Percentiles rank a stretch among this genome's conserved stretches.
Conservation (phyloP, 176 grass and related monocot genomes). For the Melocanna baccifera region DNA sequence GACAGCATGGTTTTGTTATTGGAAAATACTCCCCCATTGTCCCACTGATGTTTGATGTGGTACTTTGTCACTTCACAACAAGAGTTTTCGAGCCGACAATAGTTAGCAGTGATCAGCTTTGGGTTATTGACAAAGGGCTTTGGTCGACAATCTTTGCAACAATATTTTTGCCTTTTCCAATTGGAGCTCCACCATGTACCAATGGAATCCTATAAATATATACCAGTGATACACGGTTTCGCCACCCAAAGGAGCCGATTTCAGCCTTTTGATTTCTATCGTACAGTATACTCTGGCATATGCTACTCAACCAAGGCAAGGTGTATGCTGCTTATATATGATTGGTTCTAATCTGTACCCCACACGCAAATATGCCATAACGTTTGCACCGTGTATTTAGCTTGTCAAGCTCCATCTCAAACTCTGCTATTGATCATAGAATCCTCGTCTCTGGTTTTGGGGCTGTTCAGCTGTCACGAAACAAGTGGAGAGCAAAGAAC, state of each 20-base stretch:
- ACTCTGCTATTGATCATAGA: slow-evolving; percentile 63
- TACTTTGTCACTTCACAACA: neutral
- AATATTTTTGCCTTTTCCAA: neutral
- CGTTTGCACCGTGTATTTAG: slow-evolving; percentile 14
- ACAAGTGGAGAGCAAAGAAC: neutral
- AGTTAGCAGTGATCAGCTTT: neutral
- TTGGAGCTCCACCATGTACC: neutral
- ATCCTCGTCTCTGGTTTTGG: slow-evolving; percentile 54
- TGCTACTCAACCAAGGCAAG: slow-evolving; percentile 26
- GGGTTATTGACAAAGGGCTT: neutral
- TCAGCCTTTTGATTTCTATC: slow-evolving; percentile 29
- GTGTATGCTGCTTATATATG: neutral
- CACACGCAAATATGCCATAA: neutral
- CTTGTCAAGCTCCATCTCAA: neutral
- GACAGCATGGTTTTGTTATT: neutral
- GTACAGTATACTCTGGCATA: slow-evolving; percentile 30
- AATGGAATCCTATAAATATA: slow-evolving; percentile 22
- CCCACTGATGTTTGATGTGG: neutral
- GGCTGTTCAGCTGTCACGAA: slow-evolving; percentile 41
- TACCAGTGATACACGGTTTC: slow-evolving; percentile 23
- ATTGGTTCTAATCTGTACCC: neutral
- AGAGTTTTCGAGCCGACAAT: neutral
- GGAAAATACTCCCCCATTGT: neutral
- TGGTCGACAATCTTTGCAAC: neutral
- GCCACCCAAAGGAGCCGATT: neutral